A percentile compares a stretch with the other conserved stretches of the same genome.
phyloP scores from a whole-genome alignment of 305 asterid genomes.

The Withania somnifera region DNA sequence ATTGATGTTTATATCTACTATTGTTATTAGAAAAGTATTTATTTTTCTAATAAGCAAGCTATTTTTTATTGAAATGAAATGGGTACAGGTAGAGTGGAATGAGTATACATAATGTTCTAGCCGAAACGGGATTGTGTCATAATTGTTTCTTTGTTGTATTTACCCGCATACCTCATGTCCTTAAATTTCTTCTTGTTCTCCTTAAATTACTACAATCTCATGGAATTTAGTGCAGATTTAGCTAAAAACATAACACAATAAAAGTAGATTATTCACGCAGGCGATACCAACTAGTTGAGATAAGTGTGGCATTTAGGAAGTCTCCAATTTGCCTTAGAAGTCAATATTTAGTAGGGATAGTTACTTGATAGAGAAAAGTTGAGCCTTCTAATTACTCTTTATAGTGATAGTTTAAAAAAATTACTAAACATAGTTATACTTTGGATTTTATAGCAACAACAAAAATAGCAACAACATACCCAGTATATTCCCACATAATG shows the following conservation, averaged over 20 bases:
- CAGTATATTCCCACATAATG: too few relatives aligned
- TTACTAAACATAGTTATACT: neutral
- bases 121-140: neutral
- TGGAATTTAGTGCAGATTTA: neutral
- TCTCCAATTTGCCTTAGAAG: neutral
- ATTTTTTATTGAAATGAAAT: neutral
- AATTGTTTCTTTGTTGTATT: neutral
- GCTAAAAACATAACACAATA: neutral
- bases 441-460: neutral
- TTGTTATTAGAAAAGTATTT: neutral
- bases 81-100: neutral
- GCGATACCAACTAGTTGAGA: neutral
- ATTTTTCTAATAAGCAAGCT: neutral
- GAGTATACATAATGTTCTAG: neutral
- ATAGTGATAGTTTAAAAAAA: neutral
- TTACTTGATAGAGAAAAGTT: neutral
- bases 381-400: neutral
- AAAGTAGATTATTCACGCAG: neutral
- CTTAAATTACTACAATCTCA: neutral
- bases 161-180: neutral
- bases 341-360: neutral
- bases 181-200: neutral
- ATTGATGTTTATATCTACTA: neutral
- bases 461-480: too few relatives aligned
- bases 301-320: neutral